Evolutionary conservation across 306 rosid genomes (phyloP).

Genomic region (Mimosa bimucronata): DNA sequence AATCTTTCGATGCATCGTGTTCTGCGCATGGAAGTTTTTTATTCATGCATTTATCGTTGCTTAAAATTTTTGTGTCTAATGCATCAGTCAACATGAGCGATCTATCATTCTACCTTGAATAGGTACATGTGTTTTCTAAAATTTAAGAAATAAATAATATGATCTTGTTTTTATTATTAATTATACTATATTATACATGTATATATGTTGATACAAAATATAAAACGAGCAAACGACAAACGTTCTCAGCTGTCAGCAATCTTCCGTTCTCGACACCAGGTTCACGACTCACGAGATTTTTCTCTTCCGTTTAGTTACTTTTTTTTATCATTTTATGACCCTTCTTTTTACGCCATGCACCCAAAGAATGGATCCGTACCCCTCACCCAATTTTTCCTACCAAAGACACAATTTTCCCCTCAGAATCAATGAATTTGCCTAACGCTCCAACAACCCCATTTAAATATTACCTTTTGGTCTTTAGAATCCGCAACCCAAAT

Average conservation of each 20-base stretch:
- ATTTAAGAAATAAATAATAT: too few species aligned
- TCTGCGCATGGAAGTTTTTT: too few species aligned
- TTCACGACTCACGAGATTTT: not conserved
- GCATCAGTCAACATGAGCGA: too few species aligned
- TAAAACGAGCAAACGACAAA: too few species aligned
- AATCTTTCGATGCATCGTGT: too few species aligned
- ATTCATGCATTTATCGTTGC: too few species aligned
- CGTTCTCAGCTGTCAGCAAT: not conserved
- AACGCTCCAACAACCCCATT: not conserved
- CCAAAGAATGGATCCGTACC: not conserved
- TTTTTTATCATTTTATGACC: not conserved
- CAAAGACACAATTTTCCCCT: not conserved
- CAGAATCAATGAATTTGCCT: not conserved
- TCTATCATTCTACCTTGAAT: too few species aligned
- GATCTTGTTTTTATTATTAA: too few species aligned
- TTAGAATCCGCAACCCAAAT: not conserved
- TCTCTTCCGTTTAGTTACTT: not conserved
- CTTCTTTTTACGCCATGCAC: not conserved
- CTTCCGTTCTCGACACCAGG: not conserved
- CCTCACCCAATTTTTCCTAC: not conserved
- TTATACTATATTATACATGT: too few species aligned
- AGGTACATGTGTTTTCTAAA: too few species aligned
- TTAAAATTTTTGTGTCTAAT: too few species aligned
- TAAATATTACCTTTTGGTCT: not conserved
- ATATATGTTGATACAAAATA: too few species aligned